Base-by-base conservation (phyloP, 306 rosid species). In the Carpinus viminea region DNA sequence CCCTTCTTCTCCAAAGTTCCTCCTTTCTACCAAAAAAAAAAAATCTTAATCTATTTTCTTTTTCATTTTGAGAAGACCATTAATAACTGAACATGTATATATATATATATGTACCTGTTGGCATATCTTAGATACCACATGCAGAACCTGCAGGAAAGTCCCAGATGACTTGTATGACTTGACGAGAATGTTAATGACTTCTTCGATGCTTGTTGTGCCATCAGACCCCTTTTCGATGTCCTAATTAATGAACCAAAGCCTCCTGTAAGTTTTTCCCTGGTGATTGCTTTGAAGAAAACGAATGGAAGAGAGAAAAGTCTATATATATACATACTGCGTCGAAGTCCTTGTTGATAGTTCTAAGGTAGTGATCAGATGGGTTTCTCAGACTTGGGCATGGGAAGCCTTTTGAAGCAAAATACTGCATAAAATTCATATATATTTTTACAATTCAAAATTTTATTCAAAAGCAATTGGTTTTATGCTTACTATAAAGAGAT, bases 271-370 rank as follows among this genome's bases (percentile, higher is more conserved):
- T 24, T 24, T 3, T 59, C 6, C 34, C 12, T 21, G 31, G 10
- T 24, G 15, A 59, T 20, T 59, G 7, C 61, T n/a, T 7, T 55
- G 12, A 55, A 59, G 65, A n/a, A 24, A 59, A 3, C 16, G 34
- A 21, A n/a, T 8, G 15, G 13, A 2, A 57, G 7, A 8, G 36
- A 24, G 2, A 50, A 41, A 61, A 62, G 10, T 21, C 26, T 41
- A 38, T 38, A 38, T 38, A 38, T 38, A 38, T 51, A 26, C 85
- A 8, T 81, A 89, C 96, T 81, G 53, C 71, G n/a, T 91, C 87
- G 17, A 91, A 91, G 79, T 91, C 96, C 85, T 88, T 89, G 88
- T 91, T 91, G 61, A 91, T 89, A 45, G 86, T 89, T 83, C 83
- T 88, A 20, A 89, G 85, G 71, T 85, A 91, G 77, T 91, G 93